Evolutionary conservation across 2,329 filamentous ascomycete genomes (phyloP), one percentile per base, ranked within the genome.

Genomic region (Phaeosphaeriaceae sp.): DNA sequence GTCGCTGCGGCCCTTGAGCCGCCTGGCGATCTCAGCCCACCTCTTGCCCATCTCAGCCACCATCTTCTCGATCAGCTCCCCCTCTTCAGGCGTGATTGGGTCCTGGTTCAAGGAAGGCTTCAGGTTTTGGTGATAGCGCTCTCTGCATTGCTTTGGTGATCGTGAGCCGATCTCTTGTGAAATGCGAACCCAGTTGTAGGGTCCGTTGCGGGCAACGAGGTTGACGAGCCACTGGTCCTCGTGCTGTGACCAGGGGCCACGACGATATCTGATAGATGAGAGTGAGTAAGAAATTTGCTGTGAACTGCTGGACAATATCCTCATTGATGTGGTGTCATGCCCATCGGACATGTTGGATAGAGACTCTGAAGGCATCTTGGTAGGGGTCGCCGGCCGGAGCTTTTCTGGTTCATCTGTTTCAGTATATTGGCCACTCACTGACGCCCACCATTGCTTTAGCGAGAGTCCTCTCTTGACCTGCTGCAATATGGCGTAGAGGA

Each of bases 121-220:
- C 48, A 98, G 84, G 77, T 97, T 97, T 74, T 98, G 94, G 75
- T 97, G 93, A 74, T 91, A 98, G 49, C 94, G 87, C 81, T 98
- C 94, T 58, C 94, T 89, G 78, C 94, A 98, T 81, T 98, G 94
- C 82, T 98, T 98, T 54, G 94, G 91, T 23, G 92, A 92, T 63
- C 94, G 88, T 24, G 91, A 89, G 59, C 86, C 85, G 70, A 97
- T 89, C 66, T 89, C 84, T 55, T 89, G 82, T 28, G 94, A 89
- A 72, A 97, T 96, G 65, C 88, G 86, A 15, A 97, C 93, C 94
- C 94, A 98, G 84, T 97, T 95, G 76, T 91, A 86, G 30, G 91
- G 85, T 30, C 92, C 91, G 77, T 92, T 88, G 52, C 84, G 83
- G 49, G 86, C 83, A 61, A 96, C 91, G 23, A 94, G 86, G 59